These are phyloP conservation scores for Exophiala calicioides DNA, from an alignment of 2,329 filamentous ascomycete genomes.

Conservation along the genomic window DNA sequence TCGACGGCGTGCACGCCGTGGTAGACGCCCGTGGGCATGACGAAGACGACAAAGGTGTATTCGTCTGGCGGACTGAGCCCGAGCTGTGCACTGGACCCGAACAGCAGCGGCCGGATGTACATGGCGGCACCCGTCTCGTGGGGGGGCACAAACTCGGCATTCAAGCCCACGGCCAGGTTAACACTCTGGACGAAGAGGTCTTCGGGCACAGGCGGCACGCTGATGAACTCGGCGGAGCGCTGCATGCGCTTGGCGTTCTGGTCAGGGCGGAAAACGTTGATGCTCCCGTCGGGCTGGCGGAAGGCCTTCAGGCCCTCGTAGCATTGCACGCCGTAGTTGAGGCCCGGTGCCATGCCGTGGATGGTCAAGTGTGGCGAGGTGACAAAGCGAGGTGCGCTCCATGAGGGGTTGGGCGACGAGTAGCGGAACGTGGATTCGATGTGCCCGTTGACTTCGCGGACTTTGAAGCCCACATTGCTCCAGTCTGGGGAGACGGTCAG, in stretches of 20 bases:
- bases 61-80: conserved; percentile 85
- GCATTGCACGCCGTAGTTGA: conserved; percentile 97
- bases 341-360: conserved; percentile 90
- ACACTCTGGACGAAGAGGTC: conserved; percentile 75
- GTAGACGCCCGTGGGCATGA: conserved; percentile 89
- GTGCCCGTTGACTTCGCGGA: conserved; percentile 94
- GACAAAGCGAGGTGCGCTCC: conserved; percentile 68
- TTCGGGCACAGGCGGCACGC: conserved; percentile 76
- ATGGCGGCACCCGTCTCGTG: conserved; percentile 85
- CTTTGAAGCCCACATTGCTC: conserved; percentile 87
- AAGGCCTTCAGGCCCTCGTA: conserved; percentile 99
- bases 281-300: conserved; percentile 69
- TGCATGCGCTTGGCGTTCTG: conserved; percentile 83
- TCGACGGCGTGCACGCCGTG: conserved; percentile 87
- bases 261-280: conserved; percentile 84
- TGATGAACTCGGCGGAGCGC: conserved; percentile 79
- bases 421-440: conserved; percentile 82
- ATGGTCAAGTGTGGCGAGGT: conserved; percentile 80
- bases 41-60: conserved; percentile 88
- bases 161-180: conserved; percentile 78
- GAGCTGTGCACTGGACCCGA: conserved; percentile 83
- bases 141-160: conserved; percentile 88
- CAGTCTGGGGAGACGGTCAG: conserved; percentile 62
- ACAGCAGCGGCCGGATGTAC: conserved; percentile 88
- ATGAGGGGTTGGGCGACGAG: conserved; percentile 49